Evolutionary conservation across 306 rosid genomes (phyloP), one percentile per base, ranked within the genome.

Genomic region (Heteromeles arbutifolia): DNA sequence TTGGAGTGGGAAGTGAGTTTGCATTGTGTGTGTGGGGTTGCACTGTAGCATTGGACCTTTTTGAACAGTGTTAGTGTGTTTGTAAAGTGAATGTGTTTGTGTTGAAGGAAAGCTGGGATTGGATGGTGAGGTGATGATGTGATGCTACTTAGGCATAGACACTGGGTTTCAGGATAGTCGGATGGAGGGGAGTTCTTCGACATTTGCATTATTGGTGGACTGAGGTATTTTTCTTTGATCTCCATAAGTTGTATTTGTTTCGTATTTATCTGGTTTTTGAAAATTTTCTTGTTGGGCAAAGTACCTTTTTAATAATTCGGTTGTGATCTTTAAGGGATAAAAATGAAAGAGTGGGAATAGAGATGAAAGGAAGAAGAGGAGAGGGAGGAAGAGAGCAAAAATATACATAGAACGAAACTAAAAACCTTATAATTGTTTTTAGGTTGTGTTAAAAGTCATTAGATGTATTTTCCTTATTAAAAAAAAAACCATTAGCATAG

Each of bases 101-200:
- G 58, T 18, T 80, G 65, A 65, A 63, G 69, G 80, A 53, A 29
- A 66, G 77, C 54, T 88, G 39, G 66, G 78, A 69, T 52, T 65
- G 54, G 76, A 77, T 73, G 68, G 21, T 25, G 70, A 57, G 66
- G 75, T 78, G 83, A 77, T 74, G 71, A 26, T 44, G 63, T 73
- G 76, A 70, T 80, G 83, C 75, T 77, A 37, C 74, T 77, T 43
- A 21, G 71, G 53, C 62, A 57, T 68, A 70, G 74, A 69, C 81
- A 58, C 75, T 29, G 80, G 75, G 26, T 72, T 79, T 68, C 24
- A 15, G 65, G 50, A 67, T 86, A 72, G 86, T 77, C 52, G 11
- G 61, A 70, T 73, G 79, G 79, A 45, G 83, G 89, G 83, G 85
- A 86, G 79, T 78, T 81, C 87, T 86, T 87, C 76, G 84, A 82